Evolutionary conservation across 192 early-diverging fungal genomes (phyloP), one percentile per base, ranked within the genome.

Genomic region (Chytriomyces confervae): DNA sequence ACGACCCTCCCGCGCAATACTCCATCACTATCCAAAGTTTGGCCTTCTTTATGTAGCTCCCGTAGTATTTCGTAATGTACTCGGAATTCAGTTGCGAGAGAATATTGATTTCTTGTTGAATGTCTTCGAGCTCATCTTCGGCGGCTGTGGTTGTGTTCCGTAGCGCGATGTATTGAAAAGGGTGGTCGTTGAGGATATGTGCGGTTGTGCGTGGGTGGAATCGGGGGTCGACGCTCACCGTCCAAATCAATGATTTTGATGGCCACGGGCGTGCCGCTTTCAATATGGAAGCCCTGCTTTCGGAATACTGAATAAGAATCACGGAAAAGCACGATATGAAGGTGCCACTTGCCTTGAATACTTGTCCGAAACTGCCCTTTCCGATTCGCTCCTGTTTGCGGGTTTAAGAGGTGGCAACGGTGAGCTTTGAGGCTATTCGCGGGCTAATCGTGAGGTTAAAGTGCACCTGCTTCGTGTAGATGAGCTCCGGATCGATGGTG

Each of bases 191-290:
- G 20, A 75, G 27, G 16, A 47, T 36, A 36, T 57, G 53, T 18
- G 53, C 53, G 53, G 11, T 11, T 57, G n/a, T 45, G 45, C 18
- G 45, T 50, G 11, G 51, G 1, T n/a, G 46, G 43, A 6, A 7
- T n/a, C 29, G 29, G 2, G 29, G 29, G n/a, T 20, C 53, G 3
- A 1, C 36, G 29, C 78, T 10, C 62, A 85, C 85, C 82, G 83
- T 98, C 96, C 27, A 99, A 84, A 82, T 99, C 95, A 79, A 99
- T 97, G 62, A 98, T 93, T 82, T 99, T 99, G 77, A 99, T 97
- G 6, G 97, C 97, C 11, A 99, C 95, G 1, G 89, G 87, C 74
- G 86, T 85, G 53, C 88, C 89, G 23, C 90, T 92, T 44, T 81
- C 72, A 63, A 86, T 89, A 69, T 93, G 89, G 61, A 91, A 85